These are phyloP conservation scores for Rhododendron ovatum DNA, from an alignment of 148 eudicot species.

Conservation along the genomic window DNA sequence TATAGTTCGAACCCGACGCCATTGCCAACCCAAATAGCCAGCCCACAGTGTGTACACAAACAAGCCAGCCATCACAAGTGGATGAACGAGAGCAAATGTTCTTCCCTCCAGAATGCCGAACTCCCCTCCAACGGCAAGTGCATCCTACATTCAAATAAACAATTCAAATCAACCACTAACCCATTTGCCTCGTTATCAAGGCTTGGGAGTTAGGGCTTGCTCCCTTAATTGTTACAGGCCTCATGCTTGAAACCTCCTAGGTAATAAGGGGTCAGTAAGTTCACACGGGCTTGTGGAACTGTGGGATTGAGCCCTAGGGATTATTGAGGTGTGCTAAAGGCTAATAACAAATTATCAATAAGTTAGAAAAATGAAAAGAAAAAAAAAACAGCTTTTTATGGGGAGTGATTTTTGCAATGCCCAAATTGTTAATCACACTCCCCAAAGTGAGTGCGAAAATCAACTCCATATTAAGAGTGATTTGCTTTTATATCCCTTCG, in stretches of 20 bases:
- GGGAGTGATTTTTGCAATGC: too few species aligned
- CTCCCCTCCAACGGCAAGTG: slow-evolving; percentile 77
- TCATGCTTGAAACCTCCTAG: neutral
- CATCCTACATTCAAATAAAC: slow-evolving; percentile 47
- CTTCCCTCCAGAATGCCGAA: slow-evolving; percentile 94
- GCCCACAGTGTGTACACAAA: slow-evolving; percentile 75
- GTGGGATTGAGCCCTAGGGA: neutral
- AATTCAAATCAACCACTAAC: neutral
- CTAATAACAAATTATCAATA: too few species aligned
- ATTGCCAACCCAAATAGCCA: slow-evolving; percentile 98
- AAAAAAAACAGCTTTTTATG: too few species aligned
- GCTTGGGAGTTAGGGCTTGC: neutral
- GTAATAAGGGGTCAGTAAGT: neutral
- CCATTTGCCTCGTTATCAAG: neutral
- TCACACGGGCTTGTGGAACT: neutral
- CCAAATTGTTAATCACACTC: too few species aligned
- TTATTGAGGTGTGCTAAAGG: neutral
- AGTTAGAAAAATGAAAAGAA: neutral
- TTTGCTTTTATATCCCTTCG: too few species aligned
- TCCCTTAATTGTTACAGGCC: neutral
- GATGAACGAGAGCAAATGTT: slow-evolving; percentile 67
- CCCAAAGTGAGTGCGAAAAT: too few species aligned
- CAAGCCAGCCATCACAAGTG: slow-evolving; percentile 69
- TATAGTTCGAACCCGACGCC: slow-evolving; percentile 75
- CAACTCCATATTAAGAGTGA: too few species aligned